Evolutionary conservation across 2,329 filamentous ascomycete genomes (phyloP), one percentile per base, ranked within the genome.

Genomic region (Colletotrichum orchidophilum): DNA sequence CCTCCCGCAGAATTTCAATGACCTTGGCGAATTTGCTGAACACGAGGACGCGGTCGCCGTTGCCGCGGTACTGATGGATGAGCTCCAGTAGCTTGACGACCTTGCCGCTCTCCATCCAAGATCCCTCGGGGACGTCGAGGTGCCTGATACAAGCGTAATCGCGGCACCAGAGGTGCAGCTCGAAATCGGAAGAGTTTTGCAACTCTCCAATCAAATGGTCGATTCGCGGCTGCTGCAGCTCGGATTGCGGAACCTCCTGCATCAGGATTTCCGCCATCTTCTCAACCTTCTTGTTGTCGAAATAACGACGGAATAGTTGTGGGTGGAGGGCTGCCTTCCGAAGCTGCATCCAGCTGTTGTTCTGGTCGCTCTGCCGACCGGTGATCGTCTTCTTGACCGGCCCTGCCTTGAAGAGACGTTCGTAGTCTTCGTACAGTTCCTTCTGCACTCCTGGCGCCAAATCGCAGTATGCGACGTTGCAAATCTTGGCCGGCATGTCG

Each of bases 1-100:
- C 94, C 76, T 94, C 91, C 74, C 95, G 92, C 0, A 99, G 86
- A 66, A 99, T 95, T 80, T 98, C 93, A 81, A 98, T 93, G 65
- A 97, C 92, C 74, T 94, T 92, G 7, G 94, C 94, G 80, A 98
- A 99, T 76, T 97, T 95, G 55, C 93, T 97, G 83, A 99, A 99
- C 27, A 99, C 90, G 2, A 99, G 87, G 1, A 94, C 92, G 4
- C 96, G 92, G 79, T 98, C 95, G 3, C 95, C 96, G 63, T 94
- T 95, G 71, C 87, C 83, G 74, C 92, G 91, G 81, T 94, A 98
- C 15, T 87, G 82, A 12, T 86, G 84, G 1, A 99, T 86, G 13
- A 99, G 87, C 75, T 93, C 88, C 29, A 94, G 86, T 29, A 98
- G 88, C 75, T 93, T 92, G 74, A 90, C 84, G n/a, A 98, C 91